Conservation (phyloP, 2,329 filamentous ascomycete species). For the Epichloe baconii region DNA sequence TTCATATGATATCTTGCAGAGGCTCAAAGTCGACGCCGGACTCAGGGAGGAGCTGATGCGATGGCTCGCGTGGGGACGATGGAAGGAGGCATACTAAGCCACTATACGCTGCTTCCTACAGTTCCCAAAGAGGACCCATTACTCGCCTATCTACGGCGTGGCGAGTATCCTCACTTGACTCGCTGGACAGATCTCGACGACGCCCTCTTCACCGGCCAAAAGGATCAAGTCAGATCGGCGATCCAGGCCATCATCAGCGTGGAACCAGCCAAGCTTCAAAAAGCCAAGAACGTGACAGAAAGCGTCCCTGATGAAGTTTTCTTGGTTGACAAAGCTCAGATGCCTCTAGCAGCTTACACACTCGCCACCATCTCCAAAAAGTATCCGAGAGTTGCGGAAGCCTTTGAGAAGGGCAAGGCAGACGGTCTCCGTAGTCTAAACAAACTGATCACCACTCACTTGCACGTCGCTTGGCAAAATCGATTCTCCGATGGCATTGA, state of each 20-base stretch:
- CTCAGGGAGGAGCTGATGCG: conserved; percentile 61
- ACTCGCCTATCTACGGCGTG: conserved; percentile 59
- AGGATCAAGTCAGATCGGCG: conserved; percentile 47
- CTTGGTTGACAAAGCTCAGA: conserved; percentile 48
- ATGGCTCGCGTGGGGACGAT: conserved; percentile 89
- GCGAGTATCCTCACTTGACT: conserved; percentile 60
- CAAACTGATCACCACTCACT: conserved; percentile 67
- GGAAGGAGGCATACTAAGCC: conserved; percentile 68
- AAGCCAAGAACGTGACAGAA: conserved; percentile 49
- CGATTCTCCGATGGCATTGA: conserved; percentile 64
- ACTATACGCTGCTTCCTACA: conserved; percentile 79
- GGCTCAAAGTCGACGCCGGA: conserved; percentile 42
- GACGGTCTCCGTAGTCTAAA: conserved; percentile 54
- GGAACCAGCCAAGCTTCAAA: conserved; percentile 38
- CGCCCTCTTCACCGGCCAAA: conserved; percentile 60
- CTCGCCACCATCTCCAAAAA: conserved; percentile 44
- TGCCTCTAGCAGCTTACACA: conserved; percentile 68
- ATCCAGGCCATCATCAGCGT: conserved; percentile 42
- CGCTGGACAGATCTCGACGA: conserved; percentile 59
- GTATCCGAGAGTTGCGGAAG: conserved; percentile 55
- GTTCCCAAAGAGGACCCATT: conserved; percentile 58
- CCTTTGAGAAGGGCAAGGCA: conserved; percentile 41
- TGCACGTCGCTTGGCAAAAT: conserved; percentile 77
- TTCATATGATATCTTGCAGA: conserved; percentile 58
- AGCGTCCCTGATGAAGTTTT: conserved; percentile 48